Base-by-base conservation (phyloP, 1,284 basidiomycete species). In the Ceratobasidium sp. region DNA sequence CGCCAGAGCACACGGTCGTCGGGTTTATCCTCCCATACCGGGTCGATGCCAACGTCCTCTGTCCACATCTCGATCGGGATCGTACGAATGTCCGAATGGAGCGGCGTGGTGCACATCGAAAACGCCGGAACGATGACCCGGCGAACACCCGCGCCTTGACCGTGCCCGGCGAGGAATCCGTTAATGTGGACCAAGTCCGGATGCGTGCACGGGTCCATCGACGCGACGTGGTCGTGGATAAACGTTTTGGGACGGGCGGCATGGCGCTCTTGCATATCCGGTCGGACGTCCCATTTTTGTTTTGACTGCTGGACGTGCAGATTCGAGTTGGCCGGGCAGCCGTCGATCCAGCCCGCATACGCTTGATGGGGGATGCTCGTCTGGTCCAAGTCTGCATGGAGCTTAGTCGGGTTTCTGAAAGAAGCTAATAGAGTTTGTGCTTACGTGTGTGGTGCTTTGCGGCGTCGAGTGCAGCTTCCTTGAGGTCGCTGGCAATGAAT, bases 1-100 rank as follows among this genome's bases (percentile, higher is more conserved):
- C 90, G 82, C 90, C 90, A 91, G 26, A 85, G 78, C 34, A 91
- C 76, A 34, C 85, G 78, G 46, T 87, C 84, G 72, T 89, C 85
- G 4, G 80, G 75, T 79, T 87, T 90, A 23, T 84, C 80, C 34
- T 85, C 85, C 86, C 88, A 91, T 0, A 78, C 79, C 0, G 85
- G 82, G 77, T 90, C 87, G 57, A 83, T 78, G 0, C 80, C 81
- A 0, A 80, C 79, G 69, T 80, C 80, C 72, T 80, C 80, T 3
- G 79, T 80, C 76, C 79, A 81, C 26, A 73, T 72, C 57, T 85
- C 84, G 0, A 82, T 82, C 53, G 83, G 82, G 2, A 88, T 85
- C 0, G 85, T 81, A 41, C 87, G 84, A 52, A 91, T 87, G 77
- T 92, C 88, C 43, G 85, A 82, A 75, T 89, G 87, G 57, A 89